Evolutionary conservation across 2,329 filamentous ascomycete genomes (phyloP).

Genomic region (Fusarium newnesense): DNA sequence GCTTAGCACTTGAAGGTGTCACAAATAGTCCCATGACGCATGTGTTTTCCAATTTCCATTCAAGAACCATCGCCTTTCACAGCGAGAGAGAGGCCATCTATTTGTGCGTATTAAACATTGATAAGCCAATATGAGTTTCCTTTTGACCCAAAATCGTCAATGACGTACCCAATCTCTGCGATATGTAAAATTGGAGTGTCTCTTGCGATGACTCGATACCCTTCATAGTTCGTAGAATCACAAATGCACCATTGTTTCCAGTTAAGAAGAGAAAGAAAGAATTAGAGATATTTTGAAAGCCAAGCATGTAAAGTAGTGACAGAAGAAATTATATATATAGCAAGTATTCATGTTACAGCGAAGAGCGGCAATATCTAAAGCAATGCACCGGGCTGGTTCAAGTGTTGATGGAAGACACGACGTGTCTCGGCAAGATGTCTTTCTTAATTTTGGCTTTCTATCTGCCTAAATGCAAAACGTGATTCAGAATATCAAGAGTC

Average conservation of each 20-base stretch:
- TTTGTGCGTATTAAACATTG: no score
- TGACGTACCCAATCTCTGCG: no score
- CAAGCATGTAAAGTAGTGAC: neutral
- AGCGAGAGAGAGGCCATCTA: no score
- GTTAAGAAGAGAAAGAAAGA: neutral
- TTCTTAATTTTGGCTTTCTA: neutral
- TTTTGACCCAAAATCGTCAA: no score
- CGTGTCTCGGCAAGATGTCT: neutral
- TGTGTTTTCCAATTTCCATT: no score
- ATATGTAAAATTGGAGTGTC: no score
- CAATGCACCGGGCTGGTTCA: neutral
- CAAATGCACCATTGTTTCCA: accelerated
- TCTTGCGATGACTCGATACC: no score
- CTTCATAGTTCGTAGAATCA: no score
- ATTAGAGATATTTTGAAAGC: neutral
- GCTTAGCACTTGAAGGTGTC: no score
- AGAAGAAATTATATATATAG: neutral
- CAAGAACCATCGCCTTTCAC: no score
- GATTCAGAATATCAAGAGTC: neutral
- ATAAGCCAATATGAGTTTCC: no score
- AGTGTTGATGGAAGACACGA: neutral
- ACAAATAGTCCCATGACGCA: no score
- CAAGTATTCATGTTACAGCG: neutral
- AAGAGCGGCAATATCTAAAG: neutral
- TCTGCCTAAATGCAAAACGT: neutral